phyloP scores from a whole-genome alignment of 371 early-diverging fungal species.

The Mortierella sp. region DNA sequence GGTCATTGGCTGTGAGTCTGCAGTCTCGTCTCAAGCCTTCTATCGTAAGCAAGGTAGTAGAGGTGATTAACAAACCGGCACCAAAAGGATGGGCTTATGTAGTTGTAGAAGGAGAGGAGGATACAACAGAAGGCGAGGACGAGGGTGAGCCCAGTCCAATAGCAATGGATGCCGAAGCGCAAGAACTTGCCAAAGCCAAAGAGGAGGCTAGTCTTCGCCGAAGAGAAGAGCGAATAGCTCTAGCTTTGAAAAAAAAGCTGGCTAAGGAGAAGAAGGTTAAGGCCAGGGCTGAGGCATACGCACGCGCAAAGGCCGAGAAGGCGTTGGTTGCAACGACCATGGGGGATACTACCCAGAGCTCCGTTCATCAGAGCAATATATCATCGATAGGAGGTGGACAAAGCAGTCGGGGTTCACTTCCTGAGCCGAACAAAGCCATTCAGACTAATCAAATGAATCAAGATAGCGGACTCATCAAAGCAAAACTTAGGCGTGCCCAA shows the following conservation, averaged over 20 bases:
- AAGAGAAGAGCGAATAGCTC: slow-evolving; percentile 14
- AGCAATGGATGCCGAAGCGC: not conserved
- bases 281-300: slow-evolving; percentile 23
- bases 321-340: not conserved
- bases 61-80: slow-evolving; percentile 52
- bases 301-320: slow-evolving; percentile 13
- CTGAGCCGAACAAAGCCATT: not conserved
- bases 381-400: not conserved
- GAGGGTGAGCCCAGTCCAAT: slow-evolving; percentile 6
- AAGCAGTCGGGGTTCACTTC: not conserved
- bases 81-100: slow-evolving; percentile 61
- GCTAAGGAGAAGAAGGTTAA: slow-evolving; percentile 23
- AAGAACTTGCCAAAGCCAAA: slow-evolving; percentile 5
- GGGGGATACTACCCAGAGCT: not conserved
- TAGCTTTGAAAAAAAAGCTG: slow-evolving; percentile 14
- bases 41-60: slow-evolving; percentile 44
- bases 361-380: not conserved
- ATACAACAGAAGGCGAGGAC: slow-evolving; percentile 47
- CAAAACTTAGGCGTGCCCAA: not conserved
- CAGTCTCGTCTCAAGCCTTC: slow-evolving; percentile 54
- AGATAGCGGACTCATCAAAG: not conserved
- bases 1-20: slow-evolving; percentile 43
- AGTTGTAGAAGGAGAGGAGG: slow-evolving; percentile 56
- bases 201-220: slow-evolving; percentile 17
- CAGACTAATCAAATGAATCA: not conserved